Evolutionary conservation across 129 eudicot species (phyloP).

Genomic region (Heracleum sosnowskyi): DNA sequence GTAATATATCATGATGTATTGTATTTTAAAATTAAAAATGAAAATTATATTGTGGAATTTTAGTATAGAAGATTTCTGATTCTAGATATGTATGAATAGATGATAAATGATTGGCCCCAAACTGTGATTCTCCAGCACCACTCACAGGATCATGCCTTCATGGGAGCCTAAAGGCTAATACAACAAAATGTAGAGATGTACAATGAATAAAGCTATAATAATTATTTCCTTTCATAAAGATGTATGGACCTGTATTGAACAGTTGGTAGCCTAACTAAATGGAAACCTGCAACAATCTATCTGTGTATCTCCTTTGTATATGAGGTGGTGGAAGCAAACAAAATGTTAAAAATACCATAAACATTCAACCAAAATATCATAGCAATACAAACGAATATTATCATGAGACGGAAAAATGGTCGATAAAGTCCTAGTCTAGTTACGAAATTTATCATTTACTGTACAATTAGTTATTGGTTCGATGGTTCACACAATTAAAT

Average conservation of each 20-base stretch:
- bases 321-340: neutral
- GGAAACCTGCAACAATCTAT: neutral
- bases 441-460: too few relatives aligned
- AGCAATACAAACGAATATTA: too few relatives aligned
- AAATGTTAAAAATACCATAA: neutral
- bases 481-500: too few relatives aligned
- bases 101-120: neutral
- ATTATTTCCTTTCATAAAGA: neutral
- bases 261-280: neutral
- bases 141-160: neutral
- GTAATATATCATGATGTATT: too few relatives aligned
- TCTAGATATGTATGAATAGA: neutral
- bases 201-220: neutral
- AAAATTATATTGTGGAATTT: neutral
- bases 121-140: neutral
- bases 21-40: too few relatives aligned
- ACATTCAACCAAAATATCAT: neutral
- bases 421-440: too few relatives aligned
- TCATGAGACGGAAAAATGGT: too few relatives aligned
- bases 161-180: conserved; percentile 3
- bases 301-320: neutral
- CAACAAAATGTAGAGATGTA: conserved; percentile 1
- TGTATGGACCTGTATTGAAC: neutral
- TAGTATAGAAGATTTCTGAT: neutral
- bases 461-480: too few relatives aligned